Evolutionary conservation across 306 rosid species (phyloP), one percentile per base, ranked within the genome.

Genomic region (Lupinus albus): DNA sequence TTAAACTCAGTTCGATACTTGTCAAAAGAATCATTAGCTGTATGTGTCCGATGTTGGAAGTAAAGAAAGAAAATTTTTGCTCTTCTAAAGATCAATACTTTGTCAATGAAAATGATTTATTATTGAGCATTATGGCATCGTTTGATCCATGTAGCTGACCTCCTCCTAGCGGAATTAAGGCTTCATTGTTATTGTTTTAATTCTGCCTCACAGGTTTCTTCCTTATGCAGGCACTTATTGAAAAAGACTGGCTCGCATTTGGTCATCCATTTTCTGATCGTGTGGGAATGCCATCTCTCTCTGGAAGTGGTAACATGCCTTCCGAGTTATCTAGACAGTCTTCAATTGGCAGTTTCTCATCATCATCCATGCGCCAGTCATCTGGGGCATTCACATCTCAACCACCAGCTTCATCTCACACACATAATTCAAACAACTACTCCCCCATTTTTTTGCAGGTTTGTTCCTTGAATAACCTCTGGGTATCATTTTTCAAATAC

Each of bases 381-480:
- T 69, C 94, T 14, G 95, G 84, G 54, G 67, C 97, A 36, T 76
- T 70, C 64, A 58, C 83, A 13, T 68, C 96, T 61, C 99, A 79
- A 72, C 64, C 83, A 48, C 79, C 90, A 56, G 46, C 67, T 67
- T 75, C 82, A 52, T 72, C 99, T 61, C 99, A 88, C 64, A 81
- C 88, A 0, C 93, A 89, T 55, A 86, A 74, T 70, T 77, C 82
- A 59, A 88, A 73, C 83, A 76, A 90, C 64, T 79, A 79, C 83
- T 93, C 99, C 67, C 99, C 99, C 76, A 90, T 93, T 74, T 88
- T 90, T 84, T 69, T 93, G 82, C 99, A 93, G 99, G 99, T 89
- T 21, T 53, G 88, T 75, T 71, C 48, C 72, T 38, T 71, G 21
- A 45, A 46, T 66, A 38, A 66, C 68, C 54, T 54, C 38, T 53